A percentile compares a stretch with the other conserved stretches of the same genome.
Conservation (phyloP, 1,284 basidiomycete genomes). For the Apiotrichum montevideense region DNA sequence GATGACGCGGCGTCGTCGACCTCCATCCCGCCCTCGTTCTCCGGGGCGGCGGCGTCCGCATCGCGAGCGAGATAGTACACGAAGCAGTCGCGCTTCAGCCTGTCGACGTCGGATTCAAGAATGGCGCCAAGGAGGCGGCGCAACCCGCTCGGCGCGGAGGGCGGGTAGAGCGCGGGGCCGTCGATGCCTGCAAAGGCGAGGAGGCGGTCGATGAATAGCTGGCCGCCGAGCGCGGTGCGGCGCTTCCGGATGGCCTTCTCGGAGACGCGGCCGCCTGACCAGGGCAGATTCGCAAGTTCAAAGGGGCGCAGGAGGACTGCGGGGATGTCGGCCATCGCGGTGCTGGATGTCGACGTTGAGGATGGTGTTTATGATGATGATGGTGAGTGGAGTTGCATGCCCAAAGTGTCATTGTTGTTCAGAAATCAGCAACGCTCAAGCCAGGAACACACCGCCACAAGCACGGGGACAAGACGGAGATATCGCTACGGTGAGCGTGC, state of each 20-base stretch:
- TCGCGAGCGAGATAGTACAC: slow-evolving; percentile 40
- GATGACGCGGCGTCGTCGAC: slow-evolving; percentile 13
- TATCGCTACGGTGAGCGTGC: too few species aligned
- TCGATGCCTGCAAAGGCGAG: slow-evolving; percentile 21
- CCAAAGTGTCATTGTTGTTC: too few species aligned
- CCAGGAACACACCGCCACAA: too few species aligned
- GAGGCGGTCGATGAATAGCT: slow-evolving; percentile 38
- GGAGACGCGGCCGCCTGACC: slow-evolving; percentile 1
- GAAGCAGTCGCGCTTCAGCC: slow-evolving; percentile 40
- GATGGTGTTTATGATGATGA: too few species aligned
- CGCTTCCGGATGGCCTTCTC: slow-evolving; percentile 5
- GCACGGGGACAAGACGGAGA: too few species aligned
- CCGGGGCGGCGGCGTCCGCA: slow-evolving; percentile 15
- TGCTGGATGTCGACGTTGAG: neutral
- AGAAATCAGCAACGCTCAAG: too few species aligned
- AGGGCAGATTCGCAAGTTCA: slow-evolving; percentile 34
- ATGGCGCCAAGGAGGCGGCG: slow-evolving; percentile 34
- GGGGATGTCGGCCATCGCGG: slow-evolving; percentile 25
- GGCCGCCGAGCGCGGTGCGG: slow-evolving; percentile 14
- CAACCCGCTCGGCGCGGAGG: slow-evolving; percentile 27
- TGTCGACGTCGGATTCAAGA: slow-evolving; percentile 23
- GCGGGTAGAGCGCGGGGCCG: slow-evolving; percentile 33
- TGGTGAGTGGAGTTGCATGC: too few species aligned
- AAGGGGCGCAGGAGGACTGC: slow-evolving; percentile 31
- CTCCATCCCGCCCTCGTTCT: slow-evolving; percentile 16